Conservation (phyloP, 257 asterid species). For the Plectranthus barbatus region DNA sequence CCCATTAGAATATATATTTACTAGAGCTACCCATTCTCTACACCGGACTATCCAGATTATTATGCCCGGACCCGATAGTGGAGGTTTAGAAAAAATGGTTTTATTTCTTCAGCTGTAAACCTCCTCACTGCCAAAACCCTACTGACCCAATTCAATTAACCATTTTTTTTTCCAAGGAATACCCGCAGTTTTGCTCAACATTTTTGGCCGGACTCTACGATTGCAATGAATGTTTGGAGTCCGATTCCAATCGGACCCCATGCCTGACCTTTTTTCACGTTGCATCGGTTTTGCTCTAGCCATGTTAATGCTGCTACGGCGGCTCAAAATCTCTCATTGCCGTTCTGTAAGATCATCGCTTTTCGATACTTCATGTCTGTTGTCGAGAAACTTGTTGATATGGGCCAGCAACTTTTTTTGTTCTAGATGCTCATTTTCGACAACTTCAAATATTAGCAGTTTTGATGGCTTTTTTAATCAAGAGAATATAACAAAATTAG, state of each 20-base stretch:
- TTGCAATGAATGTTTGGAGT: conserved; percentile 30
- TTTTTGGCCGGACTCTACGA: neutral
- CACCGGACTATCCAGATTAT: neutral
- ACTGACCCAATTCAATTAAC: neutral
- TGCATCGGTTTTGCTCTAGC: conserved; percentile 32
- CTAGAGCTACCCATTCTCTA: neutral
- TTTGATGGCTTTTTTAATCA: conserved; percentile 22
- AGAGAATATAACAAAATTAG: conserved; percentile 30
- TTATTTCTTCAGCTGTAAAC: neutral
- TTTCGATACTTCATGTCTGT: conserved; percentile 11
- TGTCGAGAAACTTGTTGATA: conserved; percentile 33
- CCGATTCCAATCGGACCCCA: conserved; percentile 33
- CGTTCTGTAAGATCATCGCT: conserved; percentile 31
- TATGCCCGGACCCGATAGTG: neutral
- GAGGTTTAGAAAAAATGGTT: conserved; percentile 7
- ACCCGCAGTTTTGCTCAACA: neutral
- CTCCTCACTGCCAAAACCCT: conserved; percentile 25
- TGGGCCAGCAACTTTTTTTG: conserved; percentile 27
- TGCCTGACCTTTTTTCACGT: conserved; percentile 32
- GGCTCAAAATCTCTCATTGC: conserved; percentile 32
- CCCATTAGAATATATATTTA: neutral
- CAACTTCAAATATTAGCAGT: conserved; percentile 16
- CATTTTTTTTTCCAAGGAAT: neutral
- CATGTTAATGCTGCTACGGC: conserved; percentile 63
- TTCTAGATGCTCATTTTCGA: conserved; percentile 32